Evolutionary conservation across 1,284 basidiomycete species (phyloP).

Genomic region (Lentinula novae-zelandiae): DNA sequence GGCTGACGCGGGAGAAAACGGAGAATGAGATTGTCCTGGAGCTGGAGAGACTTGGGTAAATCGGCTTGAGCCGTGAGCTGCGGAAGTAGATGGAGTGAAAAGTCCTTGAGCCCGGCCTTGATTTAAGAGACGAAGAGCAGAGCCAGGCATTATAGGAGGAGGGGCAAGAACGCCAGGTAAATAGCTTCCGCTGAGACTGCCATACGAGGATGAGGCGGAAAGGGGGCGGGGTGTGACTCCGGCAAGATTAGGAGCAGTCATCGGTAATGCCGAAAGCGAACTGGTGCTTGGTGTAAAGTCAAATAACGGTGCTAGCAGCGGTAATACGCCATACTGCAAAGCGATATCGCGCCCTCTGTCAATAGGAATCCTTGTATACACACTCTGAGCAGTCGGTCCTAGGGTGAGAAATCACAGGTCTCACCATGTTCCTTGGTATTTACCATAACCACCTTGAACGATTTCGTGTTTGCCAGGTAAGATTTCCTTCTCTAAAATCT

Average conservation of each 20-base stretch:
- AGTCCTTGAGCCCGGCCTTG: conserved; percentile 83
- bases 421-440: conserved; percentile 99
- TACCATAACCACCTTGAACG: conserved; percentile 98
- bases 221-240: conserved; percentile 45
- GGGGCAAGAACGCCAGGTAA: conserved; percentile 39
- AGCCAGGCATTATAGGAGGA: conserved; percentile 19
- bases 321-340: conserved; percentile 84
- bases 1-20: conserved; percentile 46
- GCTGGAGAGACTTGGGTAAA: conserved; percentile 21
- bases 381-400: not conserved
- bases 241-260: conserved; percentile 41
- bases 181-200: conserved; percentile 37
- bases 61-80: conserved; percentile 16
- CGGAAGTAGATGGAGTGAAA: conserved; percentile 76
- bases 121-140: conserved; percentile 51
- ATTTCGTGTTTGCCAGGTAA: conserved; percentile 96
- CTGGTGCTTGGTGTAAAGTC: conserved; percentile 84
- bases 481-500: conserved; percentile 98
- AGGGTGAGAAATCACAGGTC: conserved; percentile 19
- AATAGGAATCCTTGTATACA: conserved; percentile 76
- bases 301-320: conserved; percentile 83
- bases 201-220: conserved; percentile 50
- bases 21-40: conserved; percentile 32
- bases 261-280: conserved; percentile 57
- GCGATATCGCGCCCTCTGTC: conserved; percentile 89